A percentile compares a stretch with the other conserved stretches of the same genome.
phyloP scores from a whole-genome alignment of 169 alveolate genomes.

The Plasmodium sp. region DNA sequence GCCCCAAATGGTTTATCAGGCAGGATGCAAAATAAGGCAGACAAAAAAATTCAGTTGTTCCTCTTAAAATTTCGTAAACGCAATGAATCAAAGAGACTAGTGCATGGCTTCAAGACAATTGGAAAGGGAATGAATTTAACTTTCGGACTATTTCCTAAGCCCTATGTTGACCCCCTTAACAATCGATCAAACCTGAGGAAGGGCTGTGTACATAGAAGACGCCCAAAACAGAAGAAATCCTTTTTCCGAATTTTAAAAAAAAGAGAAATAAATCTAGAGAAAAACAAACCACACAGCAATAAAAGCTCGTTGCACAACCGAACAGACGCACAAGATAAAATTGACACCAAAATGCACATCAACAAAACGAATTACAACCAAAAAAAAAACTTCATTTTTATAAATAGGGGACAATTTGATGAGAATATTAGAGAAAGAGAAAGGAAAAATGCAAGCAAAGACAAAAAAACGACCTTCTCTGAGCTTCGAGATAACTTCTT shows the following conservation, averaged over 20 bases:
- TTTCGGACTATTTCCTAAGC: background rate
- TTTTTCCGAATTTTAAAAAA: background rate
- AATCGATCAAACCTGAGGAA: constrained; percentile 2
- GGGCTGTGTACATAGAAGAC: constrained; percentile 5
- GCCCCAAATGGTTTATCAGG: background rate
- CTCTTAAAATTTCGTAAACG: background rate
- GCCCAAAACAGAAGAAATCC: constrained; percentile 1
- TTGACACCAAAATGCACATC: background rate
- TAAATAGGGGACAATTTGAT: background rate
- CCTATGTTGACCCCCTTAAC: background rate
- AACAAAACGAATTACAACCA: background rate
- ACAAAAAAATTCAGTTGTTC: background rate
- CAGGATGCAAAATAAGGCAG: background rate
- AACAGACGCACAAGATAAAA: background rate
- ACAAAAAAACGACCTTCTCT: background rate
- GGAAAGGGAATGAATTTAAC: background rate
- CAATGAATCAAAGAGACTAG: background rate
- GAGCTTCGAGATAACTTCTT: background rate
- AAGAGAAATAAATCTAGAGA: background rate
- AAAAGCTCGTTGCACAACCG: background rate
- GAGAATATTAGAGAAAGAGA: background rate
- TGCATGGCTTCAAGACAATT: background rate
- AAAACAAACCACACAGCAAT: background rate
- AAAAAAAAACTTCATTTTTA: background rate
- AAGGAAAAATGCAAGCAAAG: background rate